Percentiles rank a stretch among this genome's conserved stretches.
phyloP scores from a whole-genome alignment of 1,284 basidiomycete species.

The Ceraceosorus guamensis region DNA sequence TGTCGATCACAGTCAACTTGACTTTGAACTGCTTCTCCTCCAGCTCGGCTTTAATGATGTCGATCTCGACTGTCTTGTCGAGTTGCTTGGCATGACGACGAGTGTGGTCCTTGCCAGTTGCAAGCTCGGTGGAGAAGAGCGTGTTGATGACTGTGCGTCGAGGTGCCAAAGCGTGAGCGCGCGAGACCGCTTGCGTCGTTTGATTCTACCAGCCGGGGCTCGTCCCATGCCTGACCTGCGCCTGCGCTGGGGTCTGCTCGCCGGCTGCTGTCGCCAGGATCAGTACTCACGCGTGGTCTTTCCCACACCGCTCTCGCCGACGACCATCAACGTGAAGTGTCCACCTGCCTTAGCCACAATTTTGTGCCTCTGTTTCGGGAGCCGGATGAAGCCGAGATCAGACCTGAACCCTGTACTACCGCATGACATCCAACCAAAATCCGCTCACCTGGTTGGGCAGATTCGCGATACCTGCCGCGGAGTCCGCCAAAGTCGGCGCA shows the following conservation, averaged over 20 bases:
- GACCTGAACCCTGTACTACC: neutral
- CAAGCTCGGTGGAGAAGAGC: slow-evolving; percentile 95
- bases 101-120: slow-evolving; percentile 80
- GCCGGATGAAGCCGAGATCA: neutral
- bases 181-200: too few species aligned
- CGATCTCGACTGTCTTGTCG: slow-evolving; percentile 88
- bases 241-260: neutral
- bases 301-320: slow-evolving; percentile 61
- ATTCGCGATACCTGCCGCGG: slow-evolving; percentile 63
- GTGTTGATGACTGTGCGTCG: slow-evolving; percentile 69
- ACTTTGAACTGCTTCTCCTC: slow-evolving; percentile 99
- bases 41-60: slow-evolving; percentile 61
- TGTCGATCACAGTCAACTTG: slow-evolving; percentile 97
- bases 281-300: slow-evolving; percentile 39
- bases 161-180: neutral
- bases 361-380: slow-evolving; percentile 34
- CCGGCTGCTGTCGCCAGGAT: neutral
- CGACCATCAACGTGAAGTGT: slow-evolving; percentile 99
- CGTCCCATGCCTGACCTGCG: neutral
- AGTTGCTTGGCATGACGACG: slow-evolving; percentile 90
- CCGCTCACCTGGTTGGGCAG: slow-evolving; percentile 84
- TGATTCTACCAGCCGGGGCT: neutral
- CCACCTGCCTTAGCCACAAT: slow-evolving; percentile 85
- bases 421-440: too few species aligned
- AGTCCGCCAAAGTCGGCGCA: neutral